Evolutionary conservation across 2,329 filamentous ascomycete species (phyloP).

Genomic region (Arachnomyces sp.): DNA sequence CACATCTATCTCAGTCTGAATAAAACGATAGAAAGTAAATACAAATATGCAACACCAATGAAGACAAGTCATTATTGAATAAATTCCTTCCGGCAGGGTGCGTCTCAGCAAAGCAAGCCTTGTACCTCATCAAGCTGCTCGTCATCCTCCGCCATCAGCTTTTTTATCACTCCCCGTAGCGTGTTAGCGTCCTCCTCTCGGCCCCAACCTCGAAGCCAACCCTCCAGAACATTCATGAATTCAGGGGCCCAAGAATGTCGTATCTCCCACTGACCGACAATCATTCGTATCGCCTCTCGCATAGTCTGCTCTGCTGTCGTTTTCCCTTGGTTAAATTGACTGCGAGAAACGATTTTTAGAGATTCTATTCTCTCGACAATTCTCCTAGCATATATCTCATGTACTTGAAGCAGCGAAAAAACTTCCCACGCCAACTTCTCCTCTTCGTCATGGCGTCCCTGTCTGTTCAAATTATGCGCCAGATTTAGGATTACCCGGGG

Average conservation of each 20-base stretch:
- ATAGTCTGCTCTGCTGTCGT: slow-evolving; percentile 15
- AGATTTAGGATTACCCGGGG: no score
- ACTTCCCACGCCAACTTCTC: no score
- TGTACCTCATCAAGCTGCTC: slow-evolving; percentile 5
- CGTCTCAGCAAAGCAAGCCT: slow-evolving; percentile 4
- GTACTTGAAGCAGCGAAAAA: no score
- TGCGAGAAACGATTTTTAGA: slow-evolving; percentile 13
- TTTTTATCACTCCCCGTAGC: slow-evolving; percentile 9
- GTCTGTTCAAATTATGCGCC: no score
- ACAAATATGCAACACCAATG: no score
- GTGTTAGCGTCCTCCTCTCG: slow-evolving; percentile 15
- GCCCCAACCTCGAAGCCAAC: slow-evolving; percentile 16
- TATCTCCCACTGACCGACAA: slow-evolving; percentile 11
- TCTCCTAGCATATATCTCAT: no score
- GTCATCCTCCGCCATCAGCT: slow-evolving; percentile 8
- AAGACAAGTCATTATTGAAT: no score
- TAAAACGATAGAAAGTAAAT: slow-evolving; percentile 5
- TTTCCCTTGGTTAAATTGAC: slow-evolving; percentile 14
- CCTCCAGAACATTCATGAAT: slow-evolving; percentile 14
- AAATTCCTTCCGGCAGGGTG: slow-evolving; percentile 8
- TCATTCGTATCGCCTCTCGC: slow-evolving; percentile 14
- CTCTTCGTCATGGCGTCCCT: no score
- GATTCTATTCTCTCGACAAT: slow-evolving; percentile 14
- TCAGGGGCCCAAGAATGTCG: slow-evolving; percentile 15
- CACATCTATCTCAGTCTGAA: no score